Percentiles rank a stretch among this genome's conserved stretches.
These are phyloP conservation scores for Psidium friedrichsthalianum DNA, from an alignment of 345 rosid genomes.

Conservation along the genomic window DNA sequence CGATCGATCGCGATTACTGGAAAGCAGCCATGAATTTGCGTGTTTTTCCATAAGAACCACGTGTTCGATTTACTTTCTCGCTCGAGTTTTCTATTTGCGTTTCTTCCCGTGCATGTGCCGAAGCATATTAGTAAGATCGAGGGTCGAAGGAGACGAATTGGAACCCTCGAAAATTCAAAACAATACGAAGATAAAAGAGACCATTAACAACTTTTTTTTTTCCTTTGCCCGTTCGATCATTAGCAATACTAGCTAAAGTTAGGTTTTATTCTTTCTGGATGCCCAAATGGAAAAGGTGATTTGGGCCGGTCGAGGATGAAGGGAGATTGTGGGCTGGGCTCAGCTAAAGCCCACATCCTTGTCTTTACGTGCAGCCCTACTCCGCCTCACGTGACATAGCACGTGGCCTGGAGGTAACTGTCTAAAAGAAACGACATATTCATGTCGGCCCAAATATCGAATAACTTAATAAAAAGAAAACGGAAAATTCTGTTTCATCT, in stretches of 20 bases:
- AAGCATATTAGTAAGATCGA: not conserved
- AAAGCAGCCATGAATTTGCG: too few species aligned
- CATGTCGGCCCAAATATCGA: too few species aligned
- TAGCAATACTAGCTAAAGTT: too few species aligned
- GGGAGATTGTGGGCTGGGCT: not conserved
- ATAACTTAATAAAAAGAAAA: not conserved
- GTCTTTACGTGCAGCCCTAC: not conserved
- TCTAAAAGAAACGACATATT: not conserved
- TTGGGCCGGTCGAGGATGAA: not conserved
- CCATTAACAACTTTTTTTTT: too few species aligned
- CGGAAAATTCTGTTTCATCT: not conserved
- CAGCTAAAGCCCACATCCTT: not conserved
- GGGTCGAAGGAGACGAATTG: not conserved
- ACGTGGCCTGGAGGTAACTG: not conserved
- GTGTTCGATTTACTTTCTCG: not conserved
- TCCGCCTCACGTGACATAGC: not conserved
- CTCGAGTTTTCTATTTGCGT: accelerated
- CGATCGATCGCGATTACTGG: not conserved
- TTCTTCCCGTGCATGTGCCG: too few species aligned
- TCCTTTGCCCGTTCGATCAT: too few species aligned
- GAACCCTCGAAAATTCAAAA: too few species aligned
- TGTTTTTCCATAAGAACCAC: too few species aligned
- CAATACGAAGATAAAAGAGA: not conserved
- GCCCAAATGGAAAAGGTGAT: not conserved
- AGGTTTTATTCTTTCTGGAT: not conserved